Evolutionary conservation across 345 rosid genomes (phyloP).

Genomic region (Euphorbia peplus): DNA sequence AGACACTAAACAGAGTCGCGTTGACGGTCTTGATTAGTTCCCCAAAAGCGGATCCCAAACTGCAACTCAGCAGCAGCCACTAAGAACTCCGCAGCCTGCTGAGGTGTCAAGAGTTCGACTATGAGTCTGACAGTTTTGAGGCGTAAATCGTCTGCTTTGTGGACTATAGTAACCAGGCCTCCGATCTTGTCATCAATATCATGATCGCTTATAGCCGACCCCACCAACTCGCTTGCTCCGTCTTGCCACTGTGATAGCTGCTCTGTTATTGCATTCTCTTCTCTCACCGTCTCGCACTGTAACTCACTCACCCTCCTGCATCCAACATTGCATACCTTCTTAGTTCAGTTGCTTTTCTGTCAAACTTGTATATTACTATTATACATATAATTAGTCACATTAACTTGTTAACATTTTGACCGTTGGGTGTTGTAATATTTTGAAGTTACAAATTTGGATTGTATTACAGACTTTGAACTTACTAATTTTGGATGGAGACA

Average conservation of each 20-base stretch:
- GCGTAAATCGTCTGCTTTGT: constrained; percentile 69
- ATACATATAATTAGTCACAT: too few species aligned
- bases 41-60: constrained; percentile 64
- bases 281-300: constrained; percentile 83
- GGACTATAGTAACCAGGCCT: constrained; percentile 42
- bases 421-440: too few species aligned
- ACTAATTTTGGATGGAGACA: too few species aligned
- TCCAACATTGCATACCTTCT: too few species aligned
- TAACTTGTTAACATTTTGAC: too few species aligned
- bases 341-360: too few species aligned
- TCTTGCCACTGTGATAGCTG: constrained; percentile 84
- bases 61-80: constrained; percentile 72
- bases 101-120: constrained; percentile 57
- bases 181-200: constrained; percentile 38
- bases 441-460: too few species aligned
- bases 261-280: constrained; percentile 71
- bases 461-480: too few species aligned
- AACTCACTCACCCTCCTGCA: constrained; percentile 77
- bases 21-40: constrained; percentile 43
- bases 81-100: constrained; percentile 70
- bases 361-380: too few species aligned
- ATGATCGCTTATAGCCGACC: neutral
- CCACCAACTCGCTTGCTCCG: constrained; percentile 43
- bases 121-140: constrained; percentile 45
- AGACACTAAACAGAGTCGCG: too few species aligned